Conservation (phyloP, 2,329 filamentous ascomycete genomes). For the Dothideomycetes sp. region DNA sequence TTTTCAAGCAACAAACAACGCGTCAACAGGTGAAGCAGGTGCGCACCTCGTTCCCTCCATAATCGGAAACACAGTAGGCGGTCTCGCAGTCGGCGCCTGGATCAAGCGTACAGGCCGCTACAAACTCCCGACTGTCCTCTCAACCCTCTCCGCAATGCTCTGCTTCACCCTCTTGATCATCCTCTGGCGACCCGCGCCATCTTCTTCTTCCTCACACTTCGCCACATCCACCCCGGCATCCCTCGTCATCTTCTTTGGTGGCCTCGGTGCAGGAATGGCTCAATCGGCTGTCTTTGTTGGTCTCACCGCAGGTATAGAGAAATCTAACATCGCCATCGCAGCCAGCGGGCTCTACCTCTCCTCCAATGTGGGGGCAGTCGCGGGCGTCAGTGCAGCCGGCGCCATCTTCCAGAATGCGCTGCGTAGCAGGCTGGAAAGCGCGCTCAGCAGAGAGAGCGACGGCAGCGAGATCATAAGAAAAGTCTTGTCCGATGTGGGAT, state of each 20-base stretch:
- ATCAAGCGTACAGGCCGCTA: slow-evolving; percentile 52
- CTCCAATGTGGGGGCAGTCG: slow-evolving; percentile 31
- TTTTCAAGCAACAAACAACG: slow-evolving; percentile 52
- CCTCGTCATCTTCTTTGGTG: slow-evolving; percentile 48
- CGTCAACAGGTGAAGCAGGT: slow-evolving; percentile 47
- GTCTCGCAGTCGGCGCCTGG: slow-evolving; percentile 46
- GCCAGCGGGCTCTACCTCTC: slow-evolving; percentile 37
- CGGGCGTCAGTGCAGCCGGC: slow-evolving; percentile 28
- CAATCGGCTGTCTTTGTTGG: slow-evolving; percentile 38
- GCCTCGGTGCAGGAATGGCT: slow-evolving; percentile 40
- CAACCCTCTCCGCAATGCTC: slow-evolving; percentile 37
- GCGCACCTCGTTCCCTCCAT: slow-evolving; percentile 57
- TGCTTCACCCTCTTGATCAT: slow-evolving; percentile 43
- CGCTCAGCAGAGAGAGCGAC: slow-evolving; percentile 21
- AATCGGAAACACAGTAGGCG: slow-evolving; percentile 54
- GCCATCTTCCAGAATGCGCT: slow-evolving; percentile 27
- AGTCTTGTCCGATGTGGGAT: slow-evolving; percentile 16
- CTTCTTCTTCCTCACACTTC: no score
- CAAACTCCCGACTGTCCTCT: slow-evolving; percentile 42
- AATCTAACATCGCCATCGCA: slow-evolving; percentile 38
- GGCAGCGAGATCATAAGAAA: slow-evolving; percentile 12
- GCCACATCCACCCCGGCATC: no score
- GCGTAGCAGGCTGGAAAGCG: slow-evolving; percentile 18
- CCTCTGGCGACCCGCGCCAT: slow-evolving; percentile 51
- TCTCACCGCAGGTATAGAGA: slow-evolving; percentile 35